phyloP scores from a whole-genome alignment of 192 early-diverging fungal species.

The Linderina pennispora region DNA sequence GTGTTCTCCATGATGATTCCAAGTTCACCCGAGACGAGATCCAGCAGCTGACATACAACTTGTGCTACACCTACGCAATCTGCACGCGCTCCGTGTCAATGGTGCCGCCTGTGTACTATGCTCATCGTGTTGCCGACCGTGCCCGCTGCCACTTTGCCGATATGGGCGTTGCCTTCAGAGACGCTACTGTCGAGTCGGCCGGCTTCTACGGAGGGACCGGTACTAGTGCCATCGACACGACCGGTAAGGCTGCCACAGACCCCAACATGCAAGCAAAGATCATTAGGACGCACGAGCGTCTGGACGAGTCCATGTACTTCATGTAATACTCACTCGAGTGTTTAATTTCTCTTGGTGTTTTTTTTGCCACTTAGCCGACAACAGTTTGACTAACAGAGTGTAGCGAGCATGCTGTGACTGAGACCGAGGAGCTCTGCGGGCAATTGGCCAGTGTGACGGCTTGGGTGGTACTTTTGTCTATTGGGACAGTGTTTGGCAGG shows the following conservation, averaged over 20 bases:
- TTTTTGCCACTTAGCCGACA: too few species aligned
- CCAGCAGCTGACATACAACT: conserved; percentile 78
- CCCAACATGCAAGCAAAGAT: background rate
- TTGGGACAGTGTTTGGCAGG: too few species aligned
- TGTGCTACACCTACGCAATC: conserved; percentile 87
- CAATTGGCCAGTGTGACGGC: too few species aligned
- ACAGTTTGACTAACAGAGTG: too few species aligned
- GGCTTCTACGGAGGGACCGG: conserved; percentile 27
- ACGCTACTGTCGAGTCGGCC: conserved; percentile 12
- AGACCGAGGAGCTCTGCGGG: too few species aligned
- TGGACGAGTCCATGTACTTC: conserved; percentile 6
- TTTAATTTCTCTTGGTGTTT: too few species aligned
- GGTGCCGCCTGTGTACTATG: conserved; percentile 88
- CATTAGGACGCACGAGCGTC: background rate
- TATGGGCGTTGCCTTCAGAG: conserved; percentile 30
- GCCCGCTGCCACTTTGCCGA: conserved; percentile 70
- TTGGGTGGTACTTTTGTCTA: too few species aligned
- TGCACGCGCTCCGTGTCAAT: conserved; percentile 84
- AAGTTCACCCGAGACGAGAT: conserved; percentile 70
- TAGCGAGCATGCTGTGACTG: too few species aligned
- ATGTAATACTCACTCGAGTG: too few species aligned
- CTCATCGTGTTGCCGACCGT: conserved; percentile 78
- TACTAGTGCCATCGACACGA: background rate
- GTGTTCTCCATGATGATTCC: conserved; percentile 84
- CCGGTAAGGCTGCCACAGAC: background rate